Conservation (phyloP, 352 stramenopile genomes). For the Phytophthora fragariae region DNA sequence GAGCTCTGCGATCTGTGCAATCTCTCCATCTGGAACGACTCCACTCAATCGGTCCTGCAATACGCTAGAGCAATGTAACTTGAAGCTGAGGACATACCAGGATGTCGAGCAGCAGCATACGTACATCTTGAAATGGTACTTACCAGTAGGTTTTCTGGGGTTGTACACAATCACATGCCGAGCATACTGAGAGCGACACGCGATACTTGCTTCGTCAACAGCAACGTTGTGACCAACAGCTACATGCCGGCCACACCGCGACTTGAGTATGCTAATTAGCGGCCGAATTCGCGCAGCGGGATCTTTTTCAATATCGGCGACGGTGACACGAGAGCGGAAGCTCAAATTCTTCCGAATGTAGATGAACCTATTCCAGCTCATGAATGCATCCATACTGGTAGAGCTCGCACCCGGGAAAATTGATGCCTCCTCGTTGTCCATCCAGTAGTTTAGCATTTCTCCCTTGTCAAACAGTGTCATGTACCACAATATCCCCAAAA, state of each 20-base stretch:
- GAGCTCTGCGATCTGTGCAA: background rate
- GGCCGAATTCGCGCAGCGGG: too few relatives aligned
- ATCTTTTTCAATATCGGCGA: too few relatives aligned
- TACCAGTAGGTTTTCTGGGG: background rate
- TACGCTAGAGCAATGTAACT: constrained; percentile 9
- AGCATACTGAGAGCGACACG: background rate
- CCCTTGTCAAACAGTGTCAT: constrained; percentile 9
- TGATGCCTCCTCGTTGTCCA: constrained; percentile 4
- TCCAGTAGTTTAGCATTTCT: constrained; percentile 19
- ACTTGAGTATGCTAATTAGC: too few relatives aligned
- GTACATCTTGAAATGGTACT: constrained; percentile 18
- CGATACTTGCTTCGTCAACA: too few relatives aligned
- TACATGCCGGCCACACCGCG: too few relatives aligned
- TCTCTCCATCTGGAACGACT: background rate
- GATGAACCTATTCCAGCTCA: background rate
- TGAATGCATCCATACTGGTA: background rate
- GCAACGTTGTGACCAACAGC: too few relatives aligned
- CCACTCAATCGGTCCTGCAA: background rate
- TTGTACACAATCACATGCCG: background rate
- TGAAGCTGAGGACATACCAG: constrained; percentile 3
- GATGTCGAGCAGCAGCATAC: constrained; percentile 2
- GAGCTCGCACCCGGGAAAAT: background rate
- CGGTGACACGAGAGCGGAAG: too few relatives aligned
- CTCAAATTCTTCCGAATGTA: too few relatives aligned
- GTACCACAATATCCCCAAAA: constrained; percentile 7